Conservation (phyloP, 495 filamentous ascomycete species). For the Hypoxylon intermedium region DNA sequence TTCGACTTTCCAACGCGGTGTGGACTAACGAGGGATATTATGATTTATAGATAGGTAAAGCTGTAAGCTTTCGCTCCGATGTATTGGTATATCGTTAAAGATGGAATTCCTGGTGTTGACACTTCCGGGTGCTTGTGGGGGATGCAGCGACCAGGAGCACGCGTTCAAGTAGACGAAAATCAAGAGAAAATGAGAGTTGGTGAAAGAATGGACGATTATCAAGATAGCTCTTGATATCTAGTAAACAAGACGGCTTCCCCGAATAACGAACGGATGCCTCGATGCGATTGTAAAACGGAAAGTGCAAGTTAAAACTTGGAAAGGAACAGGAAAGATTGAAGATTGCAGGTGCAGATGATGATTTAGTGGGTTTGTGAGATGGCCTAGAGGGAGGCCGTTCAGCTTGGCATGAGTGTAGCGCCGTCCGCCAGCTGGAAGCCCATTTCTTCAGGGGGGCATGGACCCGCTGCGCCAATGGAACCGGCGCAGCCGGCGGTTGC, state of each 20-base stretch:
- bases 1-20: conserved; percentile 18
- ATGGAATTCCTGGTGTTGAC: too few relatives aligned
- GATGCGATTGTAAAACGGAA: conserved; percentile 6
- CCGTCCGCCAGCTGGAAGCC: not conserved
- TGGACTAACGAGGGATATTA: conserved; percentile 17
- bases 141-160: too few relatives aligned
- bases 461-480: not conserved
- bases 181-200: not conserved
- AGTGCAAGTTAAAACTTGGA: conserved; percentile 18
- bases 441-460: not conserved
- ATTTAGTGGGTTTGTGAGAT: too few relatives aligned
- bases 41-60: conserved; percentile 19
- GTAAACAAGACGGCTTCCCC: conserved; percentile 16
- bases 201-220: conserved; percentile 36
- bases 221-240: conserved; percentile 26
- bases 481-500: not conserved
- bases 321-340: not conserved
- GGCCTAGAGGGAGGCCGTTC: not conserved
- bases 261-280: conserved; percentile 29
- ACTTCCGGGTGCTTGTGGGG: not conserved
- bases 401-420: not conserved
- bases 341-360: too few relatives aligned
- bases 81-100: conserved; percentile 8
- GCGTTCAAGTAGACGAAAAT: too few relatives aligned
- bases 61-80: conserved; percentile 4